phyloP scores from a whole-genome alignment of 495 filamentous ascomycete species.

The Halenospora varia region DNA sequence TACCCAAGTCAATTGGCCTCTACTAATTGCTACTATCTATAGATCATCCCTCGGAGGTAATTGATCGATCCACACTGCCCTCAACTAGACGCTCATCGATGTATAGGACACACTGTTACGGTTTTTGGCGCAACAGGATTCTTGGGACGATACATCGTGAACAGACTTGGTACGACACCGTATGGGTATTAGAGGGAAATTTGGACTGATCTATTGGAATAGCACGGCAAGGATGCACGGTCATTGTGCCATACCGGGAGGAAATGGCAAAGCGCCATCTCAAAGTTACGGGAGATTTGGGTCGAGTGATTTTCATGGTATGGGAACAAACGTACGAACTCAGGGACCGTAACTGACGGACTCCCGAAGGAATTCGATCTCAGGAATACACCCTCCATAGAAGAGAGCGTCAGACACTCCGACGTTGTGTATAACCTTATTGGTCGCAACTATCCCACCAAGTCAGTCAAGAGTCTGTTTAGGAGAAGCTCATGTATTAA shows the following conservation, averaged over 20 bases:
- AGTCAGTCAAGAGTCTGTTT: slow-evolving; percentile 51
- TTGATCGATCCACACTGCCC: not conserved
- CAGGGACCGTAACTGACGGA: not conserved
- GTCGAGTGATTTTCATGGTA: slow-evolving; percentile 81
- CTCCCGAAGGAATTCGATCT: slow-evolving; percentile 80
- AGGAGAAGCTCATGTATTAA: slow-evolving; percentile 25
- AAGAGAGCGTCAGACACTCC: slow-evolving; percentile 93
- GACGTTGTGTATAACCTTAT: slow-evolving; percentile 96
- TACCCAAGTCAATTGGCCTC: slow-evolving; percentile 22
- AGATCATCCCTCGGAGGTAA: slow-evolving; percentile 83
- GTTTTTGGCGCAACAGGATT: slow-evolving; percentile 98
- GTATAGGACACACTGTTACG: slow-evolving; percentile 84
- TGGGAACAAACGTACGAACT: slow-evolving; percentile 1
- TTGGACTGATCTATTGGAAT: slow-evolving; percentile 13
- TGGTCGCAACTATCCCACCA: slow-evolving; percentile 91
- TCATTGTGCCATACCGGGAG: slow-evolving; percentile 90
- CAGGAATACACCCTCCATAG: slow-evolving; percentile 90
- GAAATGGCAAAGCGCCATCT: slow-evolving; percentile 97
- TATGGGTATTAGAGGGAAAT: not conserved
- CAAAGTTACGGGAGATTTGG: slow-evolving; percentile 91
- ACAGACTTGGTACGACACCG: slow-evolving; percentile 71
- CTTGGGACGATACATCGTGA: slow-evolving; percentile 95
- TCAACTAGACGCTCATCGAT: slow-evolving; percentile 24
- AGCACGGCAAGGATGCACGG: slow-evolving; percentile 90
- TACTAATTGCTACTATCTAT: slow-evolving; percentile 15